A percentile compares a stretch with the other conserved stretches of the same genome.
These are phyloP conservation scores for Cercospora canescens DNA, from an alignment of 2,329 filamentous ascomycete genomes.

Conservation along the genomic window DNA sequence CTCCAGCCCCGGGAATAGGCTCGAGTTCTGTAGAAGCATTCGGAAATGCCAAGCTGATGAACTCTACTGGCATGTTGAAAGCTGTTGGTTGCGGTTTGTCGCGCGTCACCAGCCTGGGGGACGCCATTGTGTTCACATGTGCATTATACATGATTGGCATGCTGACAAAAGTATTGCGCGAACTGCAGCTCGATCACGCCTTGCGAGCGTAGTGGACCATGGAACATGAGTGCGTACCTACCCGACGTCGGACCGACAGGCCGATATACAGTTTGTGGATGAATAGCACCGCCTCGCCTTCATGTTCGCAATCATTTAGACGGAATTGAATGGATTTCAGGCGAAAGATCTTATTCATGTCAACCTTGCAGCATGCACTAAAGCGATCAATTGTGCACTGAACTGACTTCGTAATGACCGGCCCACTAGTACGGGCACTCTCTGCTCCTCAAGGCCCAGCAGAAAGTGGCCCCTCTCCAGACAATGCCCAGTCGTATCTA, in stretches of 20 bases:
- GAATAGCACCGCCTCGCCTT: neutral
- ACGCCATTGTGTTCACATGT: neutral
- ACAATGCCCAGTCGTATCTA: neutral
- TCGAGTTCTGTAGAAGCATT: slow-evolving; percentile 59
- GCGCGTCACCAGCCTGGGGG: neutral
- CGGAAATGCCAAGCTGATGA: slow-evolving; percentile 60
- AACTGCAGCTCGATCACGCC: slow-evolving; percentile 21
- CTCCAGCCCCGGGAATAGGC: slow-evolving; percentile 52
- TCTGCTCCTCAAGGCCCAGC: neutral
- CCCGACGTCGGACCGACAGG: slow-evolving; percentile 13
- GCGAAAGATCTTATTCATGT: neutral
- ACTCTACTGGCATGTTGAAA: slow-evolving; percentile 44
- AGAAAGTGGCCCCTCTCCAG: neutral
- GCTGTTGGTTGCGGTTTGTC: neutral
- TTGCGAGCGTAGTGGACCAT: slow-evolving; percentile 13
- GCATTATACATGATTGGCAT: slow-evolving; percentile 10
- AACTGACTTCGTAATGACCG: neutral
- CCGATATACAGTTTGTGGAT: slow-evolving; percentile 2
- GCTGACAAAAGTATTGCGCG: slow-evolving; percentile 14
- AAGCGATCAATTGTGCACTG: neutral
- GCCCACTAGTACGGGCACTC: neutral
- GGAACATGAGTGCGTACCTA: slow-evolving; percentile 9
- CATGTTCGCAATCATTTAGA: neutral
- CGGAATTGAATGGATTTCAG: neutral
- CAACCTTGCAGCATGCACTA: neutral